A percentile compares a stretch with the other conserved stretches of the same genome.
Conservation (phyloP, 805 yeast species). For the Wickerhamomyces silvicola region DNA sequence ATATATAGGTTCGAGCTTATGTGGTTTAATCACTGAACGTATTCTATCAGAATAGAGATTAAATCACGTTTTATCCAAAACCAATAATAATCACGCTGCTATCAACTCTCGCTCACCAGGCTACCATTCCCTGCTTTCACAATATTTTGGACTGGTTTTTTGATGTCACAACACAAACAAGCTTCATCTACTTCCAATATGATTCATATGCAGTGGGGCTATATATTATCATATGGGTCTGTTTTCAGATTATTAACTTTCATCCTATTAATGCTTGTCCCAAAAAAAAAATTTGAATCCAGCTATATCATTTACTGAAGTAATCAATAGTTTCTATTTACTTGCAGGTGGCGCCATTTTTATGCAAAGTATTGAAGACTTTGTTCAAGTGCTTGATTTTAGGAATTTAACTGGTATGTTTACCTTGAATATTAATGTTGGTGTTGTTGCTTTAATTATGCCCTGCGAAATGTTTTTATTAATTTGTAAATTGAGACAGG, state of each 20-base stretch:
- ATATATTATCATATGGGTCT: slow-evolving; percentile 74
- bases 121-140: slow-evolving; percentile 90
- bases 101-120: slow-evolving; percentile 53
- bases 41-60: slow-evolving; percentile 56
- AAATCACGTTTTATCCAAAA: slow-evolving; percentile 30
- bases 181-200: slow-evolving; percentile 69
- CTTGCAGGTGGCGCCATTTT: slow-evolving; percentile 87
- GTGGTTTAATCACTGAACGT: slow-evolving; percentile 79
- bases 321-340: slow-evolving; percentile 70
- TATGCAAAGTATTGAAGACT: slow-evolving; percentile 87
- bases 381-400: slow-evolving; percentile 73
- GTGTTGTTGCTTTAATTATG: slow-evolving; percentile 72
- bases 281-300: slow-evolving; percentile 37
- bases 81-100: slow-evolving; percentile 21
- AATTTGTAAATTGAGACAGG: slow-evolving; percentile 50
- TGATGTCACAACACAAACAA: slow-evolving; percentile 94
- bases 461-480: slow-evolving; percentile 78
- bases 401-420: slow-evolving; percentile 86
- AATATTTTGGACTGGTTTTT: slow-evolving; percentile 91
- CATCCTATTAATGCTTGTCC: slow-evolving; percentile 42
- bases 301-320: slow-evolving; percentile 79
- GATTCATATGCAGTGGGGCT: slow-evolving; percentile 92
- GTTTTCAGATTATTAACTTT: slow-evolving; percentile 66
- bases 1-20: slow-evolving; percentile 86
- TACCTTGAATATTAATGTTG: slow-evolving; percentile 81